phyloP scores from a whole-genome alignment of 768 basidiomycete genomes.

The Hygrocybe coccinea region DNA sequence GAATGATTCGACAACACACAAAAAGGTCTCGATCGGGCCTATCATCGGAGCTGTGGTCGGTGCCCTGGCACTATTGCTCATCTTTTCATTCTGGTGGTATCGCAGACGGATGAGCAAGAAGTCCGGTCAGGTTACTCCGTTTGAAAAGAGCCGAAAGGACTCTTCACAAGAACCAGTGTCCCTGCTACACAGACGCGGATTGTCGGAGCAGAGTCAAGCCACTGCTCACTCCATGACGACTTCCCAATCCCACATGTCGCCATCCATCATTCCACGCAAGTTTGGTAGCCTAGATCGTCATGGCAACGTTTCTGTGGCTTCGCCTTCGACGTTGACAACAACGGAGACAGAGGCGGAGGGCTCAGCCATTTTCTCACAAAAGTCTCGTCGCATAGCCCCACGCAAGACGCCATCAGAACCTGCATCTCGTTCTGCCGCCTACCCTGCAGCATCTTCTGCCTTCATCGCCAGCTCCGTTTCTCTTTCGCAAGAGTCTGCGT shows the following conservation, averaged over 20 bases:
- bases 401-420: neutral
- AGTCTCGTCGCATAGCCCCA: neutral
- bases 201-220: neutral
- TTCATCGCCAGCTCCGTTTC: neutral
- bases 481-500: neutral
- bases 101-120: neutral
- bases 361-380: neutral
- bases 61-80: neutral
- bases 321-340: neutral
- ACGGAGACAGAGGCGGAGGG: neutral
- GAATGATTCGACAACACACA: neutral
- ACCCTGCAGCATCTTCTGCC: neutral
- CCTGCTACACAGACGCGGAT: neutral
- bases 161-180: neutral
- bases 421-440: neutral
- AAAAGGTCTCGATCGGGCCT: neutral
- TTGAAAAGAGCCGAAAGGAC: neutral
- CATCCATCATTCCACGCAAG: neutral
- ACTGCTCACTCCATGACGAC: neutral
- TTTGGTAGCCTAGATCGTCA: neutral
- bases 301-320: neutral
- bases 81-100: neutral
- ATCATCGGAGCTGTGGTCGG: neutral
- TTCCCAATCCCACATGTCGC: neutral
- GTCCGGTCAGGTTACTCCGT: neutral